A percentile compares a stretch with the other conserved stretches of the same genome.
Evolutionary conservation across 169 alveolate genomes (phyloP).

Genomic region (Perkinsus olseni): DNA sequence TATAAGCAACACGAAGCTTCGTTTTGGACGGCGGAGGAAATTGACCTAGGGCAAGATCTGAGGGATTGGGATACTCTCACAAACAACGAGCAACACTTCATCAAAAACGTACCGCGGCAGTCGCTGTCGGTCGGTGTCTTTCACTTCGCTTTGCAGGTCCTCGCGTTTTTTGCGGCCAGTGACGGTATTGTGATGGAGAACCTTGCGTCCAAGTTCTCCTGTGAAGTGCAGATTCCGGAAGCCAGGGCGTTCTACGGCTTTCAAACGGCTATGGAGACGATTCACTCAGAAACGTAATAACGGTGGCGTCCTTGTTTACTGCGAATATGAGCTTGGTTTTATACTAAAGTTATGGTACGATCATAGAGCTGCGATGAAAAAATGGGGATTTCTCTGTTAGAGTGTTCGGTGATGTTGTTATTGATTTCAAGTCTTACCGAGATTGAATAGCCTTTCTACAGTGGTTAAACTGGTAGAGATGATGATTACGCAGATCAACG

Average conservation of each 20-base stretch:
- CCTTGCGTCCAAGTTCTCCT: constrained; percentile 82
- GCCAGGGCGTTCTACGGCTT: constrained; percentile 95
- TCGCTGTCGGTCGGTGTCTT: not conserved
- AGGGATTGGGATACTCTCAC: constrained; percentile 86
- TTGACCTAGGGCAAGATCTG: constrained; percentile 86
- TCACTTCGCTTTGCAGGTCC: not conserved
- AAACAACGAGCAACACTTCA: constrained; percentile 75
- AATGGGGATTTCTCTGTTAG: no score
- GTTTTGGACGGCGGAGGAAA: constrained; percentile 98
- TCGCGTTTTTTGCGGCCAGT: constrained; percentile 27
- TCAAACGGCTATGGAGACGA: constrained; percentile 95
- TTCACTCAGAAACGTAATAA: constrained; percentile 94
- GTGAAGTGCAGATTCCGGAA: constrained; percentile 91
- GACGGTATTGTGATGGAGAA: constrained; percentile 99
- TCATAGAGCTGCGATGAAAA: no score
- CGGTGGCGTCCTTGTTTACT: not conserved
- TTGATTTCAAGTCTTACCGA: no score
- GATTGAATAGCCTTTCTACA: no score
- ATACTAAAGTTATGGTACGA: no score
- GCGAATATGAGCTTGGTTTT: no score
- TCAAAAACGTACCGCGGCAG: constrained; percentile 40
- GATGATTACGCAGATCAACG: no score
- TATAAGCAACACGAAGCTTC: constrained; percentile 95
- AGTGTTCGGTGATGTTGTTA: no score
- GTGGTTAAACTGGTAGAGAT: no score